Percentiles rank a stretch among this genome's conserved stretches.
Evolutionary conservation across 2,329 filamentous ascomycete species (phyloP).

Genomic region (Colletotrichum magnum): DNA sequence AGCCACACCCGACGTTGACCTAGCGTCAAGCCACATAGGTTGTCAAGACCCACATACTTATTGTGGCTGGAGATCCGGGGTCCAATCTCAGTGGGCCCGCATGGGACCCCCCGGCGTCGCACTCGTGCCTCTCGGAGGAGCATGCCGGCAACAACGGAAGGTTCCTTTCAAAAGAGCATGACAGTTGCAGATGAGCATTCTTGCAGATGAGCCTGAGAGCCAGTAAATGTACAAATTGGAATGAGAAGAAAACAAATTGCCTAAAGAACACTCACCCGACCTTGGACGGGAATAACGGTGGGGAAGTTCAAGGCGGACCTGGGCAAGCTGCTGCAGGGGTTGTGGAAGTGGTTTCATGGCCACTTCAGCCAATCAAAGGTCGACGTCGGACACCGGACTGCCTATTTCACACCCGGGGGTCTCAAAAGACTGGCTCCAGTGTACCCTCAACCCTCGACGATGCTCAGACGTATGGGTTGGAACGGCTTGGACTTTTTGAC

Average conservation of each 20-base stretch:
- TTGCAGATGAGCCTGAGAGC: too few relatives aligned
- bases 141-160: too few relatives aligned
- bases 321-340: conserved; percentile 30
- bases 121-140: too few relatives aligned
- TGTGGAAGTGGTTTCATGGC: not conserved
- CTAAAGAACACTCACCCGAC: too few relatives aligned
- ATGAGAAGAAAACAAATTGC: too few relatives aligned
- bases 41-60: not conserved
- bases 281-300: not conserved
- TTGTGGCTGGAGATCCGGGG: conserved; percentile 9
- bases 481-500: not conserved
- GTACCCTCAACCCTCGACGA: not conserved
- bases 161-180: too few relatives aligned
- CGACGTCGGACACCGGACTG: not conserved
- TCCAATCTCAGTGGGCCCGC: not conserved
- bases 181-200: too few relatives aligned
- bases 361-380: conserved; percentile 7
- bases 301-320: conserved; percentile 17
- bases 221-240: too few relatives aligned
- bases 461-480: not conserved
- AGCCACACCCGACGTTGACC: conserved; percentile 20
- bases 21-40: conserved; percentile 6
- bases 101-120: not conserved
- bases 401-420: conserved; percentile 7
- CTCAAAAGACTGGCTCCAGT: not conserved